Evolutionary conservation across 192 early-diverging fungal genomes (phyloP), one percentile per base, ranked within the genome.

Genomic region (Entrophospora sp.): DNA sequence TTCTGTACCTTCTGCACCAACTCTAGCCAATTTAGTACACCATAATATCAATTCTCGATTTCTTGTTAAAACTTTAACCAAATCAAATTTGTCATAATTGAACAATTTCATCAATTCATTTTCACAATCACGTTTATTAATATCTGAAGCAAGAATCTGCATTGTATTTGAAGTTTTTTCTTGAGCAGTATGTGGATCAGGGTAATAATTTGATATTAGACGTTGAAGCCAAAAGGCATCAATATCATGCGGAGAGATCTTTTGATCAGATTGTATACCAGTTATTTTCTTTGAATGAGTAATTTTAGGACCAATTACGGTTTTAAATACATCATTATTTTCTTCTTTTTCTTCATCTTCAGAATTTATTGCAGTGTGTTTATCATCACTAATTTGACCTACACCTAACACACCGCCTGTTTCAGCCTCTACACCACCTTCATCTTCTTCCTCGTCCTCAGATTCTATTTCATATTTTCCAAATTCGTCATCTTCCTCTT

Each of bases 221-320:
- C 95, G 87, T 69, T 98, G 97, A 5, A 96, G 82, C 94, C 94
- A 99, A 71, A 98, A 99, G 6, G 95, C 91, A 74, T 99, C 97
- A 49, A 99, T 82, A 51, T 92, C 89, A 72, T 93, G 91, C 9
- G 90, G 84, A 40, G 71, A 59, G 25, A 85, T 66, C 60, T 77
- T 72, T 34, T 74, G 70, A 8, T 68, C 71, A 13, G 76, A 66
- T 20, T 82, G 64, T 25, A 42, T 31, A 12, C 27, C 52, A 13
- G 57, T 40, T 6, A 70, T 40, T 37, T 80, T 78, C 51, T 77
- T 79, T 20, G 77, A 68, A 36, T 72, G 72, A n/a, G 69, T 68
- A 7, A 66, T 71, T 42, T 70, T 73, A 35, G 70, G 32, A 14
- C 70, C 72, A 51, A 72, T 61, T 18, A 80, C 80, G 27, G 77